Evolutionary conservation across 768 basidiomycete species (phyloP), one percentile per base, ranked within the genome.

Genomic region (Termitomyces sp.): DNA sequence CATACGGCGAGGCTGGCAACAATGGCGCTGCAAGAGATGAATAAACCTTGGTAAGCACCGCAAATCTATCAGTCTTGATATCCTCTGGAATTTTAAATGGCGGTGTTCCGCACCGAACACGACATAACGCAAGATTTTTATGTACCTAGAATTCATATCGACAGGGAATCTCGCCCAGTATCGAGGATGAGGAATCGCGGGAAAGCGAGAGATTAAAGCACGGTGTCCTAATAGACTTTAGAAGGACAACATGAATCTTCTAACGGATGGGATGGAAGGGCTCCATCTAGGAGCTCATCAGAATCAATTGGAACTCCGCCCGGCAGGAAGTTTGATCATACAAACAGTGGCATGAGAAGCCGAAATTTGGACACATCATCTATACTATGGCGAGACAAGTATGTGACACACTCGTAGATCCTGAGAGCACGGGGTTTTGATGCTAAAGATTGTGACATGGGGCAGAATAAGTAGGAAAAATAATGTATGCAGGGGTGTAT

Each of bases 1-100:
- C 87, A 89, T 20, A 85, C 83, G 55, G 87, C 83, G 31, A 83
- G 76, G 63, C 82, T 84, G 59, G 83, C 81, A 56, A 83, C 76
- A 63, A 87, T 74, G 48, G 86, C 84, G 73, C 81, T 87, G 69
- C 81, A 89, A 60, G 82, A 67, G 62, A 84, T 77, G 69, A 87
- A 85, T 47, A 82, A 60, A 65, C 73, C 88, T 90, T 16, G 16
- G 60, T 31, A 42, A 53, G 49, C 44, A 18, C 3, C 48, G 22
- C 36, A 49, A 55, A 64, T 59, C 12, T 20, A 53, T 52, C 51
- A 47, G 53, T 8, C 5, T 26, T 28, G 31, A 28, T 39, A 53
- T 31, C 13, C 1, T 22, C 33, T 26, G 12, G 26, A n/a, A 6
- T 29, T 12, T 36, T 22, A 10, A 44, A 42, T 41, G 39, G 20